Evolutionary conservation across 768 basidiomycete genomes (phyloP).

Genomic region (Tephrocybe rancida): DNA sequence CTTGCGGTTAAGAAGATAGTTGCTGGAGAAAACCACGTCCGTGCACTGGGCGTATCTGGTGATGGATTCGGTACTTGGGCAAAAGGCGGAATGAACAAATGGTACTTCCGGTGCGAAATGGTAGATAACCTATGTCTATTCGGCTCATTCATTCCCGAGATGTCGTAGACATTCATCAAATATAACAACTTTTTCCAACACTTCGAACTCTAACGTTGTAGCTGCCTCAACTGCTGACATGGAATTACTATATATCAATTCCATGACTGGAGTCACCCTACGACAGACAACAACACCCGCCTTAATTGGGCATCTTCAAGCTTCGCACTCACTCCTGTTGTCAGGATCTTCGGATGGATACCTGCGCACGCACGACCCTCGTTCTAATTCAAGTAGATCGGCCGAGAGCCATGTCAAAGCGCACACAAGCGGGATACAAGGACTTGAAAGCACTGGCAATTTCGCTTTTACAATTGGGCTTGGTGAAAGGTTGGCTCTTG

Average conservation of each 20-base stretch:
- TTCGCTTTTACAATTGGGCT: slow-evolving; percentile 87
- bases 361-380: slow-evolving; percentile 71
- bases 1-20: slow-evolving; percentile 73
- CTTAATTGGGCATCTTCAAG: slow-evolving; percentile 63
- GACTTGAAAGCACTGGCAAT: slow-evolving; percentile 78
- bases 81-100: slow-evolving; percentile 85
- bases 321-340: slow-evolving; percentile 63
- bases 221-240: slow-evolving; percentile 61
- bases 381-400: slow-evolving; percentile 55
- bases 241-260: slow-evolving; percentile 72
- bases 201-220: slow-evolving; percentile 51
- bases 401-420: slow-evolving; percentile 67
- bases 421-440: slow-evolving; percentile 81
- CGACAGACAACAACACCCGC: slow-evolving; percentile 61
- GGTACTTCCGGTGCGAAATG: slow-evolving; percentile 66
- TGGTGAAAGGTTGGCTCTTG: slow-evolving; percentile 67
- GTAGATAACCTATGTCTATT: slow-evolving; percentile 3
- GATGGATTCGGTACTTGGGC: slow-evolving; percentile 78
- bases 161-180: slow-evolving; percentile 17
- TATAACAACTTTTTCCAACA: slow-evolving; percentile 48
- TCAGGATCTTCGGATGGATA: slow-evolving; percentile 76
- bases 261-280: slow-evolving; percentile 67
- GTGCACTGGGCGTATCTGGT: slow-evolving; percentile 60
- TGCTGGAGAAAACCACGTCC: slow-evolving; percentile 79
- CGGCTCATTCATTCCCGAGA: slow-evolving; percentile 5